Percentiles rank a stretch among this genome's conserved stretches.
Conservation (phyloP, 768 basidiomycete genomes). For the Podaxis pistillaris region DNA sequence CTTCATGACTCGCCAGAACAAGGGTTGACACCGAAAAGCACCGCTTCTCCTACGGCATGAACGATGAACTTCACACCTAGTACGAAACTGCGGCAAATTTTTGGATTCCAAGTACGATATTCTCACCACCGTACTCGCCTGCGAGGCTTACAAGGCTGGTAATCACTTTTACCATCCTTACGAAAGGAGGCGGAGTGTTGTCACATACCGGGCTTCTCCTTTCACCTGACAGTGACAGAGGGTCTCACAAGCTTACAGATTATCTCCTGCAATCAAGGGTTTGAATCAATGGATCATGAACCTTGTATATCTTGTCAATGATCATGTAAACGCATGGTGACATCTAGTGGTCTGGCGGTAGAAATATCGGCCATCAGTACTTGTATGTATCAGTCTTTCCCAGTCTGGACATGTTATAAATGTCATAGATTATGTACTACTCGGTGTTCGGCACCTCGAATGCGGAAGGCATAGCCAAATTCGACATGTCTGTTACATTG, state of each 20-base stretch:
- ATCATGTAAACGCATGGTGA: background rate
- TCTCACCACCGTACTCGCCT: background rate
- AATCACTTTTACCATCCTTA: background rate
- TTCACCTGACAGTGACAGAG: background rate
- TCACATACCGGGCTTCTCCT: background rate
- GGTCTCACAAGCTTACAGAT: background rate
- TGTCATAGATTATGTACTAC: background rate
- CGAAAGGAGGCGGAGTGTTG: background rate
- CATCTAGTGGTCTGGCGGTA: background rate
- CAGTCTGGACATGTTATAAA: background rate
- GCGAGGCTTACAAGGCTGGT: background rate
- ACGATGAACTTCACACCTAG: background rate
- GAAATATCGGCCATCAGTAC: background rate
- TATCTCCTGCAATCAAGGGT: background rate
- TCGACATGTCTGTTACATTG: background rate
- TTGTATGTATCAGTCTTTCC: background rate
- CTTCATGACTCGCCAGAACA: background rate
- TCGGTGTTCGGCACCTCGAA: slow-evolving; percentile 8
- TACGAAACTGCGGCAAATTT: background rate
- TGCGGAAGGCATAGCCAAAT: background rate
- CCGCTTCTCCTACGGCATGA: background rate
- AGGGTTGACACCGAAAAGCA: background rate
- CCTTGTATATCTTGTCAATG: background rate
- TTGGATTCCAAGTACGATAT: background rate
- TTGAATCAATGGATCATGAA: background rate